Evolutionary conservation across 495 filamentous ascomycete genomes (phyloP).

Genomic region (Hyaloscypha variabilis): DNA sequence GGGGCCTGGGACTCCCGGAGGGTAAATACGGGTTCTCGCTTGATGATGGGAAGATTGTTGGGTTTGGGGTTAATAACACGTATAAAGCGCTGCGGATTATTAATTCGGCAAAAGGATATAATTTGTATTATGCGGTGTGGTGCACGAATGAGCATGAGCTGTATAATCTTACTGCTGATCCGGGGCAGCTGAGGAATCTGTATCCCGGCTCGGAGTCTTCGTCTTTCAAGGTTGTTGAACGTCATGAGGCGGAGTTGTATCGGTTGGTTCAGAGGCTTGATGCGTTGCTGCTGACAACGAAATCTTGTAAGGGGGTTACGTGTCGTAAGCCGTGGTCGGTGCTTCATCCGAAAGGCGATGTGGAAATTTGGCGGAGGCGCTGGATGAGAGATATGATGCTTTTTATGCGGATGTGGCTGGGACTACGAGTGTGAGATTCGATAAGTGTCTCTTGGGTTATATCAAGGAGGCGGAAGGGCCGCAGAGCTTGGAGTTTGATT

Average conservation of each 20-base stretch:
- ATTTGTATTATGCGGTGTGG: conserved; percentile 63
- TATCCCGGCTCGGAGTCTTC: conserved; percentile 35
- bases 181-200: conserved; percentile 57
- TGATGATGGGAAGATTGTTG: conserved; percentile 16
- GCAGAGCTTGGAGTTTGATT: too few species aligned
- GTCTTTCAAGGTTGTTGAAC: conserved; percentile 38
- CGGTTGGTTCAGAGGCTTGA: conserved; percentile 58
- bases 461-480: conserved; percentile 61
- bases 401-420: conserved; percentile 48
- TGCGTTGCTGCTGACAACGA: conserved; percentile 58
- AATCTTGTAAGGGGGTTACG: conserved; percentile 52
- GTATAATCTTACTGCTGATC: conserved; percentile 59
- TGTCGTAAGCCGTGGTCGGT: conserved; percentile 59
- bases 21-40: conserved; percentile 38
- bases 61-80: conserved; percentile 47
- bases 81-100: conserved; percentile 61
- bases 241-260: too few species aligned
- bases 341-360: conserved; percentile 48
- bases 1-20: conserved; percentile 53
- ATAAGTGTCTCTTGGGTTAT: conserved; percentile 58
- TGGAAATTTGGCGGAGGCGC: conserved; percentile 36
- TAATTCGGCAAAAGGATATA: conserved; percentile 49
- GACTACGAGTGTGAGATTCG: conserved; percentile 45
- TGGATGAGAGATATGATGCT: conserved; percentile 45
- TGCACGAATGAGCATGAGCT: conserved; percentile 63